Evolutionary conservation across 31 red algal genomes (phyloP), one percentile per base, ranked within the genome.

Genomic region (Porphyra umbilicalis): DNA sequence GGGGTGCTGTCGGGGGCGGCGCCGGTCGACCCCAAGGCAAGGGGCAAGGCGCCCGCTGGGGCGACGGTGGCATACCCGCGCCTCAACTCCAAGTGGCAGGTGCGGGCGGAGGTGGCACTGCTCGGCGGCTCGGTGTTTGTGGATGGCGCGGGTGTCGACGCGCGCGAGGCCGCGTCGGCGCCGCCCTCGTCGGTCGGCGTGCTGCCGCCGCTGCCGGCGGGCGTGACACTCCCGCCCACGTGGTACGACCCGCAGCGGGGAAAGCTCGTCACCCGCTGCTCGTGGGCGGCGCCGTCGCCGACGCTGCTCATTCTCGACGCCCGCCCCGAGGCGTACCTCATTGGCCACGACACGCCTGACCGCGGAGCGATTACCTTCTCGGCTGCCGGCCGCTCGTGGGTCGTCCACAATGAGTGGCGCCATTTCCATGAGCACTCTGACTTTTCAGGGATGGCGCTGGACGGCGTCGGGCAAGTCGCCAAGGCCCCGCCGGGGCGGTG

Each of bases 301-400:
- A 78, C 77, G 15, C 13, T 36, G 34, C 33, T 34, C 33, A 30
- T 78, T 1, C 20, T 78, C 30, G 33, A 78, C 33, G 34, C 35
- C 1, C 35, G 33, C 77, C 20, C 34, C 77, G 91, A 94, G 39
- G 68, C 76, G 18, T 94, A 89, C 79, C 77, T 94, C 14, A 86
- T 94, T 81, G 91, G 91, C 25, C 91, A 94, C 81, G 91, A 94
- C 80, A 79, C 78, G 6, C 89, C 86, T 40, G 87, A 84, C 16
- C 78, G 91, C 35, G 91, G 91, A 15, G 83, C 91, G 2, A 89
- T 94, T 82, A 87, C 89, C 57, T 38, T 94, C 32, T 84, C 86
- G 36, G 79, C 84, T 57, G 80, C 76, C 42, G 84, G 84, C 81
- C 79, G 87, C 78, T 67, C 35, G 11, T 94, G 91, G 91, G 91